These are phyloP conservation scores for Yamadazyma conglobata DNA, from an alignment of 1,139 yeast genomes.

Conservation along the genomic window DNA sequence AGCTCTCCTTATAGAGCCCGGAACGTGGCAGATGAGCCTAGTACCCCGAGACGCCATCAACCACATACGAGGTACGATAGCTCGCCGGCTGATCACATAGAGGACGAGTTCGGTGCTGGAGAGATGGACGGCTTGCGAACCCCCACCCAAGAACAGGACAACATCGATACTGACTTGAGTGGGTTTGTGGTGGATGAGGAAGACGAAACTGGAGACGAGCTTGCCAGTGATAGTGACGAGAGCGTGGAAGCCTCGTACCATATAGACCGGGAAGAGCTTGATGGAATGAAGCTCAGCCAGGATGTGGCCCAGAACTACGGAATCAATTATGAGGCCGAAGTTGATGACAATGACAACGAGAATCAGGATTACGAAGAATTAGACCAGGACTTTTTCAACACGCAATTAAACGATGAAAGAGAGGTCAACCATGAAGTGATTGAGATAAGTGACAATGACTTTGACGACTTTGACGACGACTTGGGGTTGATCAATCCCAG, in stretches of 20 bases:
- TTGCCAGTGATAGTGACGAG: slow-evolving; percentile 15
- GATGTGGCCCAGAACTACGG: slow-evolving; percentile 31
- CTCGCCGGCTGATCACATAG: slow-evolving; percentile 12
- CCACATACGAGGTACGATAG: slow-evolving; percentile 1
- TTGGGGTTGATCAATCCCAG: slow-evolving; percentile 7
- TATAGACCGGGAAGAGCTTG: slow-evolving; percentile 21
- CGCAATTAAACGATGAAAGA: slow-evolving; percentile 43
- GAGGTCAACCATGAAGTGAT: slow-evolving; percentile 31
- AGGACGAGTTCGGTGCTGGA: slow-evolving; percentile 41
- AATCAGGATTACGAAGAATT: slow-evolving; percentile 19
- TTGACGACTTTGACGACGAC: slow-evolving; percentile 36
- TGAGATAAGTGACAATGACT: slow-evolving; percentile 31
- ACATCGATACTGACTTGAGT: slow-evolving; percentile 27
- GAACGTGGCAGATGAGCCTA: slow-evolving; percentile 1
- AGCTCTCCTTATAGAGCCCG: slow-evolving; percentile 2
- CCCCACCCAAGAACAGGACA: slow-evolving; percentile 36
- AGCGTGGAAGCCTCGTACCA: slow-evolving; percentile 13
- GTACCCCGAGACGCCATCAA: slow-evolving; percentile 1
- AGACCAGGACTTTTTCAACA: slow-evolving; percentile 20
- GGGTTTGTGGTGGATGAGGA: slow-evolving; percentile 35
- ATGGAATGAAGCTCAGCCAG: slow-evolving; percentile 26
- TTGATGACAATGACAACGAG: slow-evolving; percentile 26
- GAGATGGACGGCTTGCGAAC: slow-evolving; percentile 39
- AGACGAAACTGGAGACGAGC: slow-evolving; percentile 7
- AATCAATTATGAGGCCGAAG: slow-evolving; percentile 19